Conservation (phyloP, 1,284 basidiomycete genomes). For the Trichosporon ovoides region DNA sequence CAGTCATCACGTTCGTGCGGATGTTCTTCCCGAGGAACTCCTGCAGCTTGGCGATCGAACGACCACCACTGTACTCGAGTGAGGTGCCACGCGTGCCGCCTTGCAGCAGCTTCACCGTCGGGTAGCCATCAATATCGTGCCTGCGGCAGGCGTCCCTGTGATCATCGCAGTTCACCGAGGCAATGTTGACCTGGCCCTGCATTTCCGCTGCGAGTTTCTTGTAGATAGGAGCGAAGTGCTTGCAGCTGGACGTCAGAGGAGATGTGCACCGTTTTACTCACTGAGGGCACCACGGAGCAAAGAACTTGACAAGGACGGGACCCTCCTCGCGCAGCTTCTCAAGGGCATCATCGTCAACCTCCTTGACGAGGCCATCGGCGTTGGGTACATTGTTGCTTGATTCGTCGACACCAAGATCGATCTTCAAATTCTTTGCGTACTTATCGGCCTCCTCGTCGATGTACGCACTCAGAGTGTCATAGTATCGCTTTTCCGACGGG, state of each 20-base stretch:
- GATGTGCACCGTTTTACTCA: constrained; percentile 25
- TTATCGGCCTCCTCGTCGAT: constrained; percentile 50
- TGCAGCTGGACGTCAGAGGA: constrained; percentile 55
- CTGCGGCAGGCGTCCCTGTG: constrained; percentile 61
- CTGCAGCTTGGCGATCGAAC: constrained; percentile 64
- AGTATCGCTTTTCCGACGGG: constrained; percentile 52
- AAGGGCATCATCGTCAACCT: constrained; percentile 57
- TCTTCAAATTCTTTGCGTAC: constrained; percentile 31
- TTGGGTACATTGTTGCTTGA: constrained; percentile 50
- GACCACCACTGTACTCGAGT: constrained; percentile 61
- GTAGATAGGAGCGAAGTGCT: constrained; percentile 75
- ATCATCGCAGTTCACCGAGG: constrained; percentile 79
- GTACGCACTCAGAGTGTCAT: constrained; percentile 55
- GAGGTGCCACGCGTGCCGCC: background rate
- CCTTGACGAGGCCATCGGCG: constrained; percentile 59
- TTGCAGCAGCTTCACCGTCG: constrained; percentile 61
- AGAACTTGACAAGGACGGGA: constrained; percentile 80
- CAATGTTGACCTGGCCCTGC: constrained; percentile 65
- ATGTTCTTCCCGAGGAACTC: constrained; percentile 58
- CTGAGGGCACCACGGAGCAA: constrained; percentile 88
- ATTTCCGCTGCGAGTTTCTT: constrained; percentile 63
- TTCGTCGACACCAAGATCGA: background rate
- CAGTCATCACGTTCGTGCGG: constrained; percentile 47
- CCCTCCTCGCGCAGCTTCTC: constrained; percentile 55
- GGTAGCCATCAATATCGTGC: constrained; percentile 68